These are phyloP conservation scores for Cephalotrichum gorgonifer DNA, from an alignment of 2,329 filamentous ascomycete species.

Conservation along the genomic window DNA sequence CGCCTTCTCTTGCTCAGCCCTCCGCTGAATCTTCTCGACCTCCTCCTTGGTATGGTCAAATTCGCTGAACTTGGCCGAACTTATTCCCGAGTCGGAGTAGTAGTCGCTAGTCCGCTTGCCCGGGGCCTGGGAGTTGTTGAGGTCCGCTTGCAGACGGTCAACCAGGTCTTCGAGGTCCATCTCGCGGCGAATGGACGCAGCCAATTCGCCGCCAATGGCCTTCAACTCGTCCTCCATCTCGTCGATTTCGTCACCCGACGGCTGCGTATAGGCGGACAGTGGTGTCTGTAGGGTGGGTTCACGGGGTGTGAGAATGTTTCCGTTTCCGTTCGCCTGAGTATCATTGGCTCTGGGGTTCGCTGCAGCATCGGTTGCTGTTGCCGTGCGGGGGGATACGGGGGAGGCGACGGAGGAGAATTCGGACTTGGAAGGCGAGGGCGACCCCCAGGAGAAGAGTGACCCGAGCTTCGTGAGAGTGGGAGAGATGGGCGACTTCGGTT, in stretches of 20 bases:
- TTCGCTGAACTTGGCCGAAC: slow-evolving; percentile 69
- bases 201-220: slow-evolving; percentile 86
- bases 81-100: slow-evolving; percentile 91
- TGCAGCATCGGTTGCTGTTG: slow-evolving; percentile 21
- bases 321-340: slow-evolving; percentile 20
- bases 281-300: slow-evolving; percentile 43
- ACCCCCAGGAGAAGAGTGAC: slow-evolving; percentile 43
- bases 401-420: slow-evolving; percentile 45
- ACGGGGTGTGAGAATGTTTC: slow-evolving; percentile 35
- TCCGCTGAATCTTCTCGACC: slow-evolving; percentile 71
- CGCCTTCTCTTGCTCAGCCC: slow-evolving; percentile 84
- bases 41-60: slow-evolving; percentile 56
- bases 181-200: slow-evolving; percentile 84
- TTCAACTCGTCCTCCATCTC: slow-evolving; percentile 92
- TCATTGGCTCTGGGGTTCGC: slow-evolving; percentile 21
- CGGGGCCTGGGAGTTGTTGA: slow-evolving; percentile 42
- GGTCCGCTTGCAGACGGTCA: slow-evolving; percentile 75
- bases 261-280: slow-evolving; percentile 24
- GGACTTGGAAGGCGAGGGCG: slow-evolving; percentile 31
- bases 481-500: slow-evolving; percentile 31
- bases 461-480: slow-evolving; percentile 39
- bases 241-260: slow-evolving; percentile 51
- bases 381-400: slow-evolving; percentile 33
- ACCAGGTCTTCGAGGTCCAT: slow-evolving; percentile 95
- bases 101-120: slow-evolving; percentile 88